Conservation (phyloP, 495 filamentous ascomycete genomes). For the Aspergillus egyptiacus region DNA sequence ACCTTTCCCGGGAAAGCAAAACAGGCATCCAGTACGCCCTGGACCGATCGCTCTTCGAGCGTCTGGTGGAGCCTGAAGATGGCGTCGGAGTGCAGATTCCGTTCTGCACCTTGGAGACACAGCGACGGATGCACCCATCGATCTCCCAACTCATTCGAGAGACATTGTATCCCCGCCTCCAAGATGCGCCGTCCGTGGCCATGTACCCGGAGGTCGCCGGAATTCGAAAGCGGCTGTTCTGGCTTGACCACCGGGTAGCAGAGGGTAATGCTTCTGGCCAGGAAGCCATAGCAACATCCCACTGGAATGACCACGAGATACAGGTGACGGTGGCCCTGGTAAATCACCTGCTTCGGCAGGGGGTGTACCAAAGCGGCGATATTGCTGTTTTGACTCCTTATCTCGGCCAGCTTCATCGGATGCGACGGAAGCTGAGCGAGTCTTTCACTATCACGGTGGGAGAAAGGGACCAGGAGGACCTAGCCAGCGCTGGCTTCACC, state of each 20-base stretch:
- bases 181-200: slow-evolving; percentile 49
- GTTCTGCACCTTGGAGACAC: slow-evolving; percentile 53
- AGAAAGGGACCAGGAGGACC: slow-evolving; percentile 59
- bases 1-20: slow-evolving; percentile 53
- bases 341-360: slow-evolving; percentile 66
- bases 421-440: slow-evolving; percentile 45
- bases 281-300: slow-evolving; percentile 47
- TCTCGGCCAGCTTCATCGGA: slow-evolving; percentile 60
- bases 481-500: slow-evolving; percentile 46
- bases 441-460: slow-evolving; percentile 58
- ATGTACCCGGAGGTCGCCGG: slow-evolving; percentile 57
- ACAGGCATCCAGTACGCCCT: slow-evolving; percentile 52
- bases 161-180: slow-evolving; percentile 59
- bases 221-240: slow-evolving; percentile 62
- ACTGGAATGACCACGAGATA: slow-evolving; percentile 63
- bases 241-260: slow-evolving; percentile 59
- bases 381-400: slow-evolving; percentile 81
- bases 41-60: slow-evolving; percentile 64
- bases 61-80: slow-evolving; percentile 44
- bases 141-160: slow-evolving; percentile 55
- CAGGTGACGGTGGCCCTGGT: slow-evolving; percentile 61
- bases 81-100: slow-evolving; percentile 36
- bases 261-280: slow-evolving; percentile 45
- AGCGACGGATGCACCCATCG: slow-evolving; percentile 72
- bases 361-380: slow-evolving; percentile 55